phyloP scores from a whole-genome alignment of 768 basidiomycete species.

The Rhizopogon roseolus region DNA sequence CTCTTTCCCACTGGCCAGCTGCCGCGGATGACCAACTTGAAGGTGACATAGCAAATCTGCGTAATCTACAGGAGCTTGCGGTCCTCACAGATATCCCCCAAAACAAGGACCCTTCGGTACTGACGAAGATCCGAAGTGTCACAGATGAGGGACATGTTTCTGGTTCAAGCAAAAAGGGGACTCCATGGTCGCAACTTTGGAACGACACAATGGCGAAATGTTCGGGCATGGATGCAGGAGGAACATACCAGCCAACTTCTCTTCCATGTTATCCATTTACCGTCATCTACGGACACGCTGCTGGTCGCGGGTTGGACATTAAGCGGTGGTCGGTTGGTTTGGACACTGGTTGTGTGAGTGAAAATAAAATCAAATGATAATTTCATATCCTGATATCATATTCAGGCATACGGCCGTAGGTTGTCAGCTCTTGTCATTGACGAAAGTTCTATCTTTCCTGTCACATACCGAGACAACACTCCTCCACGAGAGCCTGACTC shows the following conservation, averaged over 20 bases:
- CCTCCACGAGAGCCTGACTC: slow-evolving; percentile 17
- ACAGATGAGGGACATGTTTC: slow-evolving; percentile 34
- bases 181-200: slow-evolving; percentile 78
- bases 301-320: slow-evolving; percentile 73
- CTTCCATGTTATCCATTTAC: slow-evolving; percentile 68
- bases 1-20: slow-evolving; percentile 58
- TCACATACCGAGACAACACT: slow-evolving; percentile 3
- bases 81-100: slow-evolving; percentile 68
- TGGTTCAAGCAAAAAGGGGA: slow-evolving; percentile 38
- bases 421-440: slow-evolving; percentile 68
- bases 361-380: background rate
- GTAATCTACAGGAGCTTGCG: slow-evolving; percentile 60
- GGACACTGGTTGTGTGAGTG: slow-evolving; percentile 80
- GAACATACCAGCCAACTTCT: slow-evolving; percentile 16
- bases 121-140: slow-evolving; percentile 42
- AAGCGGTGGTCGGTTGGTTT: slow-evolving; percentile 82
- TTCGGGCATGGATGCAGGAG: slow-evolving; percentile 35
- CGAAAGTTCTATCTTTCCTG: slow-evolving; percentile 11
- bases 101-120: slow-evolving; percentile 73
- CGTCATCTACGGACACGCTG: slow-evolving; percentile 85
- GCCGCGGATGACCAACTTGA: slow-evolving; percentile 24
- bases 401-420: slow-evolving; percentile 51
- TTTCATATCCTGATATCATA: slow-evolving; percentile 2
- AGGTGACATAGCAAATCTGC: slow-evolving; percentile 27
- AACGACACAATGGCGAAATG: slow-evolving; percentile 59